Evolutionary conservation across 768 basidiomycete species (phyloP).

Genomic region (Cystofilobasidium capitatum): DNA sequence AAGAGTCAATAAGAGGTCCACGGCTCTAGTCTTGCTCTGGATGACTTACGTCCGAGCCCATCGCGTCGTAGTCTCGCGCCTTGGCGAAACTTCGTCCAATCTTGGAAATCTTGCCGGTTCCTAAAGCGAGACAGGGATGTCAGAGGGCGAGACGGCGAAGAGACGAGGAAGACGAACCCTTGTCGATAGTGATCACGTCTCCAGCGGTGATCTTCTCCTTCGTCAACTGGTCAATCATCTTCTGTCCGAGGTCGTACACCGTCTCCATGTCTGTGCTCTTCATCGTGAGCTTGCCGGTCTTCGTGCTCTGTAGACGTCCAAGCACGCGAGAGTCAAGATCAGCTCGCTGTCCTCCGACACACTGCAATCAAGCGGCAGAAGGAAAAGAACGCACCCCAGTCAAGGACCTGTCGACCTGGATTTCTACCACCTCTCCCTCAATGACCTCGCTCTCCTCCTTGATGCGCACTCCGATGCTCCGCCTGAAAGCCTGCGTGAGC

Average conservation of each 20-base stretch:
- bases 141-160: background rate
- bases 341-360: background rate
- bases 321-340: background rate
- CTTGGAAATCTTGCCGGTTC: constrained; percentile 85
- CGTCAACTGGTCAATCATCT: constrained; percentile 96
- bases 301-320: constrained; percentile 64
- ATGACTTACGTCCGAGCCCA: constrained; percentile 86
- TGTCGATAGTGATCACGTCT: constrained; percentile 93
- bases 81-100: constrained; percentile 93
- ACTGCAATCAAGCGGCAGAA: background rate
- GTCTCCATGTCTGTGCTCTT: constrained; percentile 99
- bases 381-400: constrained; percentile 61
- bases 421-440: constrained; percentile 96
- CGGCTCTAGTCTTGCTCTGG: background rate
- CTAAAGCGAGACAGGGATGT: background rate
- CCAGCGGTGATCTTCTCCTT: constrained; percentile 92
- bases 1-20: background rate
- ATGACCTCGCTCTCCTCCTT: constrained; percentile 96
- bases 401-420: constrained; percentile 91
- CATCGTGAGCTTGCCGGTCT: constrained; percentile 92
- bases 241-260: constrained; percentile 92
- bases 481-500: constrained; percentile 86
- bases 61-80: constrained; percentile 95
- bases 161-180: constrained; percentile 48
- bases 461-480: constrained; percentile 93